Base-by-base conservation (phyloP, 2,329 filamentous ascomycete genomes). In the Neonectria hederae region DNA sequence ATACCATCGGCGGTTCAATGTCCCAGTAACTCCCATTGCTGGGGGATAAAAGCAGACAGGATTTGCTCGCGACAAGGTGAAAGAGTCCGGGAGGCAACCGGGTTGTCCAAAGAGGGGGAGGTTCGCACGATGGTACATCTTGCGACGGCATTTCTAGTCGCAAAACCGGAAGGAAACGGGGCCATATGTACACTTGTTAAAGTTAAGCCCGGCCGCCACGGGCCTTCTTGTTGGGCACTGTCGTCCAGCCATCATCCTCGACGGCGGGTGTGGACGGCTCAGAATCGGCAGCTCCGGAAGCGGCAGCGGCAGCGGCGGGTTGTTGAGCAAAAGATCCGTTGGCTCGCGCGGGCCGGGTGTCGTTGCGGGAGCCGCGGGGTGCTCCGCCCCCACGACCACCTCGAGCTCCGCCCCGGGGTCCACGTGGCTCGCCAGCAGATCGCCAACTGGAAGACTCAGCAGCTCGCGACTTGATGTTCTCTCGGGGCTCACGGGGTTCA, bases 171-270 rank as follows among this genome's bases (percentile, higher is more conserved):
- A 72, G 75, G 74, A 75, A 76, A 75, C 69, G 74, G 69, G 70
- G 69, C 71, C 73, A 76, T 77, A 73, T 78, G 70, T 77, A 78
- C 75, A 77, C 73, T 62, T 71, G 74, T 70, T 74, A 72, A 58
- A 72, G 70, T 69, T 61, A 71, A 53, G 67, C 72, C 54, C 78
- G 77, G 67, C 77, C 78, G 69, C 71, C 73, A 55, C 78, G 78
- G 56, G 77, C 77, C 74, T 79, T 79, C 70, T 79, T 77, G 35
- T 79, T 77, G 32, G 76, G 72, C 63, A 79, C 88, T 26, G 86
- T 90, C 67, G 86, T 89, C 88, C 88, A 90, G 69, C 88, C 88
- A 75, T 90, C 72, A 4, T 74, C 88, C 40, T 87, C 87, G 51
- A 87, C 85, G 54, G 81, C 76, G 42, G 80, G 77, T 54, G 80